Conservation (phyloP, 2,329 filamentous ascomycete genomes). For the Aureobasidium sp. region DNA sequence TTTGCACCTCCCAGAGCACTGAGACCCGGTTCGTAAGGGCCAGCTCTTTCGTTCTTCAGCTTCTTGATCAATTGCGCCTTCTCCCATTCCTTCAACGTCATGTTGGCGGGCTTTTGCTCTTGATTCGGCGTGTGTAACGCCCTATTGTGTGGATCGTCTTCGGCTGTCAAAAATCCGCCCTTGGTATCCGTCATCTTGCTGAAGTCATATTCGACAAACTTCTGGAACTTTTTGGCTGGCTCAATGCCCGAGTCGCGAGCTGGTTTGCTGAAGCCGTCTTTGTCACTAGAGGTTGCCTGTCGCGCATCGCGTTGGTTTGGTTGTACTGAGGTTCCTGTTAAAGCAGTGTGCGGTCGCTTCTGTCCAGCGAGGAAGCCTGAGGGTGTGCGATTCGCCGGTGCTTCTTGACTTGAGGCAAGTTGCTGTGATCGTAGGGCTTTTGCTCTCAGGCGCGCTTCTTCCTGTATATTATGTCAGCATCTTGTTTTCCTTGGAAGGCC, state of each 20-base stretch:
- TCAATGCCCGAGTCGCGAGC: constrained; percentile 49
- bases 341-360: constrained; percentile 63
- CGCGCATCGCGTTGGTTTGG: constrained; percentile 63
- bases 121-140: constrained; percentile 54
- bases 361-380: constrained; percentile 48
- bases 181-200: constrained; percentile 97
- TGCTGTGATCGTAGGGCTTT: constrained; percentile 74
- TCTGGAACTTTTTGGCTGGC: constrained; percentile 79
- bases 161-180: constrained; percentile 82
- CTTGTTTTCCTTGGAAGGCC: neutral
- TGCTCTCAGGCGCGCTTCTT: constrained; percentile 78
- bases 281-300: constrained; percentile 26
- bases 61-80: constrained; percentile 65
- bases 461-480: constrained; percentile 43
- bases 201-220: constrained; percentile 97
- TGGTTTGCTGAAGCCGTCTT: constrained; percentile 23
- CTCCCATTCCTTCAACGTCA: constrained; percentile 91
- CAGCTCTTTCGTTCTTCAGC: constrained; percentile 63
- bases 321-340: constrained; percentile 45
- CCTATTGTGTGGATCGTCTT: constrained; percentile 86
- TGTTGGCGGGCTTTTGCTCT: constrained; percentile 69
- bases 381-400: constrained; percentile 23
- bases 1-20: constrained; percentile 58
- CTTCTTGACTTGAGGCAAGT: constrained; percentile 51
- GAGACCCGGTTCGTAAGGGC: constrained; percentile 83